Conservation (phyloP, 805 yeast species). For the Saccharomycopsis sp. region DNA sequence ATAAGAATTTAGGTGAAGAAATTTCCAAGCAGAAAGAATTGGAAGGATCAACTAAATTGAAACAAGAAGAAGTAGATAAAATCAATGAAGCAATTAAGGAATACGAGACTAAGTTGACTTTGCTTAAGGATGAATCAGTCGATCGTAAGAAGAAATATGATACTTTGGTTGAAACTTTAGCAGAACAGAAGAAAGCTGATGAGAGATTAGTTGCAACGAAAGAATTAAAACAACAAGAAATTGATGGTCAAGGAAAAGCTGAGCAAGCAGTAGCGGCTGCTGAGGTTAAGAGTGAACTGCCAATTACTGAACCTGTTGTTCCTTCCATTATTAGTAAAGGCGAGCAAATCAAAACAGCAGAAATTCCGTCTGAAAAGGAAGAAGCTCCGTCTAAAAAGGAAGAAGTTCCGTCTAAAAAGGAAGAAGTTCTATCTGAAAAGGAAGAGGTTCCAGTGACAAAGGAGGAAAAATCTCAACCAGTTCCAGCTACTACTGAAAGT, state of each 20-base stretch:
- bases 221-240: slow-evolving; percentile 6
- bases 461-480: neutral
- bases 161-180: slow-evolving; percentile 11
- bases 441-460: neutral
- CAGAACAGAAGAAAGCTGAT: slow-evolving; percentile 17
- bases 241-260: no score
- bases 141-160: slow-evolving; percentile 8
- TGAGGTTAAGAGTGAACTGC: no score
- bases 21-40: slow-evolving; percentile 13
- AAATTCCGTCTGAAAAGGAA: neutral
- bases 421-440: neutral
- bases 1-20: slow-evolving; percentile 6
- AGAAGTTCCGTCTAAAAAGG: neutral
- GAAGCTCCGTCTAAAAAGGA: neutral
- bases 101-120: slow-evolving; percentile 13
- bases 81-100: slow-evolving; percentile 6
- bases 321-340: no score
- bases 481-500: neutral
- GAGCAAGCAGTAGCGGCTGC: no score
- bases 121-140: slow-evolving; percentile 13
- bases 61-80: slow-evolving; percentile 8
- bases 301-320: no score
- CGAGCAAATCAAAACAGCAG: no score
- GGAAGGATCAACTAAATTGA: slow-evolving; percentile 2
- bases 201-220: slow-evolving; percentile 6